Conservation (phyloP, 805 yeast species). For the Isabelozyma heimii region DNA sequence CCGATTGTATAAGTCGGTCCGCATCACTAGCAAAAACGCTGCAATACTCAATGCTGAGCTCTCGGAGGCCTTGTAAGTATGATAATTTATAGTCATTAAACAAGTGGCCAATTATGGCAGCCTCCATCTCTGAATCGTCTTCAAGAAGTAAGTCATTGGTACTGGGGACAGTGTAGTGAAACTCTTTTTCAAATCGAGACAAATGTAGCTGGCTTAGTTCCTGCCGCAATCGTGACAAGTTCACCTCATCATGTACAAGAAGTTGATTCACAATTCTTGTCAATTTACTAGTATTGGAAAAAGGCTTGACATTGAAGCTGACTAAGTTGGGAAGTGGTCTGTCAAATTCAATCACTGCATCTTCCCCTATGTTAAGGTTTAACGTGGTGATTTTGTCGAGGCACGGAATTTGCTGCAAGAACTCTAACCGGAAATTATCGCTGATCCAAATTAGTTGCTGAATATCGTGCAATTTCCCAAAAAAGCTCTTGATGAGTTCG, state of each 20-base stretch:
- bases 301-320: conserved; percentile 35
- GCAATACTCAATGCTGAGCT: conserved; percentile 22
- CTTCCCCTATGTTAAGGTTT: conserved; percentile 22
- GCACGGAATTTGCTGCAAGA: conserved; percentile 29
- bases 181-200: conserved; percentile 15
- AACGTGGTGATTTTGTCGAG: conserved; percentile 20
- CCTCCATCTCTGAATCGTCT: conserved; percentile 8
- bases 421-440: conserved; percentile 26
- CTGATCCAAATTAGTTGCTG: conserved; percentile 31
- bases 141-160: not conserved
- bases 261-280: conserved; percentile 15
- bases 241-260: conserved; percentile 5
- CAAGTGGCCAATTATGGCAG: conserved; percentile 6
- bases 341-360: conserved; percentile 4
- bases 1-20: conserved; percentile 9
- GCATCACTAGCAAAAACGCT: conserved; percentile 21
- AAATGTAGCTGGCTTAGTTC: conserved; percentile 15
- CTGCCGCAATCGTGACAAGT: conserved; percentile 5
- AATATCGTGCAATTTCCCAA: conserved; percentile 19
- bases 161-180: conserved; percentile 4
- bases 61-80: conserved; percentile 12
- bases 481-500: conserved; percentile 20
- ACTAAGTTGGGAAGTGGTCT: conserved; percentile 25
- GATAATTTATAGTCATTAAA: conserved; percentile 9
- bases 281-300: conserved; percentile 23